Percentiles rank a stretch among this genome's conserved stretches.
Conservation (phyloP, 2,329 filamentous ascomycete genomes). For the Penicillium sp. region DNA sequence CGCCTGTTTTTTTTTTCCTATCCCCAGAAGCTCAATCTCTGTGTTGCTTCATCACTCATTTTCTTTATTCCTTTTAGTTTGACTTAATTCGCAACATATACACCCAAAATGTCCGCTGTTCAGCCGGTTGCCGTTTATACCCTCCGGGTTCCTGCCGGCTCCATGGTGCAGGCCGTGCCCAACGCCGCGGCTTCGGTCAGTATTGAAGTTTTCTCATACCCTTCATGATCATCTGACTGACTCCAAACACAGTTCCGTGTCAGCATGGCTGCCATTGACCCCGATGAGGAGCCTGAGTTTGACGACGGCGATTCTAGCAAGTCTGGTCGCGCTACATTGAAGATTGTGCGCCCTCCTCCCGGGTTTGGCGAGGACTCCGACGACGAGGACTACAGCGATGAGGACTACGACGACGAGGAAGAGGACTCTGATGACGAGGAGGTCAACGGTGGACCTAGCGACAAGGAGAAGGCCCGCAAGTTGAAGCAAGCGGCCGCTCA, state of each 20-base stretch:
- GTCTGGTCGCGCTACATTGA: constrained; percentile 75
- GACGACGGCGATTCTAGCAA: constrained; percentile 57
- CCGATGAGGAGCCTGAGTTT: constrained; percentile 65
- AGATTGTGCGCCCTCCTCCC: constrained; percentile 71
- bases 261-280: constrained; percentile 97
- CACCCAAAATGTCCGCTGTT: constrained; percentile 40
- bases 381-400: constrained; percentile 45
- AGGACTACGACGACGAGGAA: constrained; percentile 38
- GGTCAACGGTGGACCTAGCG: constrained; percentile 81
- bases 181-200: constrained; percentile 80
- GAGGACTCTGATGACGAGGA: constrained; percentile 61
- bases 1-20: constrained; percentile 9
- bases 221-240: constrained; percentile 3
- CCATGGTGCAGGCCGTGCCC: constrained; percentile 70
- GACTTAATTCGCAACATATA: constrained; percentile 2
- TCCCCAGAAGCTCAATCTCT: constrained; percentile 17
- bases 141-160: constrained; percentile 79
- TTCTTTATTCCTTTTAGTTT: constrained; percentile 10
- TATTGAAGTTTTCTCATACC: constrained; percentile 19
- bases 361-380: constrained; percentile 52
- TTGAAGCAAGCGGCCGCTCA: constrained; percentile 70
- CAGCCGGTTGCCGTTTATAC: constrained; percentile 78
- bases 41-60: constrained; percentile 16
- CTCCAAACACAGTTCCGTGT: constrained; percentile 70
- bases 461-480: constrained; percentile 84